Base-by-base conservation (phyloP, 768 basidiomycete genomes). In the Agrocybe pediades region DNA sequence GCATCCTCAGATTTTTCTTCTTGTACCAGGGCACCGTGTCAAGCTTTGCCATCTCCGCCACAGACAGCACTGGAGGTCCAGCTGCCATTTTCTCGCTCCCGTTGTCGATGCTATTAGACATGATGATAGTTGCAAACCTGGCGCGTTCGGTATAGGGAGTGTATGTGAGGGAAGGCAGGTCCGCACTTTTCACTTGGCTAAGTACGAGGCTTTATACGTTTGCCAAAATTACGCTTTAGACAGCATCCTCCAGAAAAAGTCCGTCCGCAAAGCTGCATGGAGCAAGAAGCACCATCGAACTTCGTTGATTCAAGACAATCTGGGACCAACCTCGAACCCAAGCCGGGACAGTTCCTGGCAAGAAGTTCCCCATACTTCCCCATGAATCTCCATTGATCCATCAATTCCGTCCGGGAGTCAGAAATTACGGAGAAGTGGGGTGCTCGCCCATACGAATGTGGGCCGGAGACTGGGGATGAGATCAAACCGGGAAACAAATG, bases 1-100 rank as follows among this genome's bases (percentile, higher is more conserved):
- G 57, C 20, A 73, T 29, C 19, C 84, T 70, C 54, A 87, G 68
- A 57, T 86, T 86, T 1, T 73, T 83, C 58, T 86, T 87, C 56
- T 61, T 64, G 65, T 85, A 86, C 85, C 86, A 87, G 36, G 83
- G 81, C 6, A 72, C 74, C 33, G 69, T 71, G 64, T 87, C 85
- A 49, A 77, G 70, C 15, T 69, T 66, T 23, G 76, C 77, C n/a
- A 81, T 62, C n/a, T 68, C 62, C 13, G 71, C 66, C 26, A 78
- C 77, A n/a, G 76, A 43, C 13, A 66, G 62, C 36, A 77, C 71
- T 27, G 68, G 59, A 8, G 54, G 26, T 5, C 40, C 46, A 6
- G 46, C 9, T n/a, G 30, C 4, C 20, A 25, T 46, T 7, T 39
- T 27, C 9, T 47, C 45, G 25, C 33, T 20, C 27, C 50, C 36